Evolutionary conservation across 305 asterid species (phyloP), one percentile per base, ranked within the genome.

Genomic region (Fraxinus baroniana): DNA sequence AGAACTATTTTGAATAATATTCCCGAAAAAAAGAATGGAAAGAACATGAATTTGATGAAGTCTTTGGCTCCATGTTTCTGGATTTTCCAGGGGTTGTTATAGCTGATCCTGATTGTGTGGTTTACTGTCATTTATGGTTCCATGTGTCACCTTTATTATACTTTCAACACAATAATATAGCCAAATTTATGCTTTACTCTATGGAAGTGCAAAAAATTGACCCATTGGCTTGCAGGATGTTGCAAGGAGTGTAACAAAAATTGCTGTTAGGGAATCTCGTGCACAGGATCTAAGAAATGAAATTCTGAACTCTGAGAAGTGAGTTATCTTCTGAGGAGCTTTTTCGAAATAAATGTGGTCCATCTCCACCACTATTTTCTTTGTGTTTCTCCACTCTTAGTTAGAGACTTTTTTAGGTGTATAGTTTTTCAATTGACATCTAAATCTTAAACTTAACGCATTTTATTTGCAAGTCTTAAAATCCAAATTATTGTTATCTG

Each of bases 221-320:
- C 68, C 68, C 24, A 20, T 8, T 57, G 64, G 6, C 88, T 82
- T 85, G 39, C 93, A 95, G 99, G 99, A 95, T 89, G 97, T 93
- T 74, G 90, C 94, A 15, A 91, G 99, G 90, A 93, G 97, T 73
- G 91, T 96, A 81, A 96, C 99, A 7, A 94, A 89, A 84, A 73
- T 93, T 86, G 93, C 93, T 20, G 93, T 94, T 80, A 89, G 94
- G 85, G 97, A 93, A 88, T 86, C 98, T 64, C 98, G 94, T 26
- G 97, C 98, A 0, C 94, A 90, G 84, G 99, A 94, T 90, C 93
- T 96, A 52, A 89, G 97, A 88, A 93, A 94, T 82, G 98, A 96
- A 80, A 96, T 96, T 84, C 95, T 96, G 83, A 94, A 93, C 86
- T 96, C 99, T 71, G 92, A 93, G 82, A 96, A 91, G 99, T 94